Evolutionary conservation across 129 eudicot species (phyloP), one percentile per base, ranked within the genome.

Genomic region (Calendula officinalis): DNA sequence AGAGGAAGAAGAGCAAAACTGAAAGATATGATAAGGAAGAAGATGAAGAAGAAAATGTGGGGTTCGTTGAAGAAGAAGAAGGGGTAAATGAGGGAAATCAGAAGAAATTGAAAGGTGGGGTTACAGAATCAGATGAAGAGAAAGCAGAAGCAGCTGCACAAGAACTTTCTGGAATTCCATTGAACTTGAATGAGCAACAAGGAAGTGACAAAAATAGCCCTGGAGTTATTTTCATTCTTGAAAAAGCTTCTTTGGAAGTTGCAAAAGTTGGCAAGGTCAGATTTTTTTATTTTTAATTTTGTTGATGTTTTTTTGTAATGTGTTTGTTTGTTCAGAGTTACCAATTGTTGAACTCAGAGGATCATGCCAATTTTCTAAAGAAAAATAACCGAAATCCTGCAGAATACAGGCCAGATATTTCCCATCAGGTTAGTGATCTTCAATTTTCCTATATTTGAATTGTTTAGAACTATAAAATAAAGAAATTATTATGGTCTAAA

Each of bases 211-310:
- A 69, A 49, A 92, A 75, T 27, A 75, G 66, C 40, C 80, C 83
- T 52, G 89, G 95, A 9, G 89, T 85, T 33, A 68, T 88, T 47
- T 92, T 92, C 45, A 57, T 92, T 33, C 87, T 92, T 66, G 96
- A 92, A 61, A 92, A 77, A 69, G 95, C 99, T 47, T 88, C 99
- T 27, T 62, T 92, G 70, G 99, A 92, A 66, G 87, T 92, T 72
- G 96, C 89, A 13, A 92, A 92, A 81, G 91, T 92, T 66, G 99
- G 99, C 12, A 92, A 88, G 98, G 98, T 91, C 14, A 60, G 81
- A 52, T 48, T 7, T 52, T 52, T 52, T 35, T 62, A 4, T 67
- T 64, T 22, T 5, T 8, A 47, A 38, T 67, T 46, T 36, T 54
- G 17, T 3, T 15, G 0, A 22, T 56, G 63, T 12, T 22, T 30